Conservation (phyloP, 23 red algal genomes). For the Chondrus crispus region DNA sequence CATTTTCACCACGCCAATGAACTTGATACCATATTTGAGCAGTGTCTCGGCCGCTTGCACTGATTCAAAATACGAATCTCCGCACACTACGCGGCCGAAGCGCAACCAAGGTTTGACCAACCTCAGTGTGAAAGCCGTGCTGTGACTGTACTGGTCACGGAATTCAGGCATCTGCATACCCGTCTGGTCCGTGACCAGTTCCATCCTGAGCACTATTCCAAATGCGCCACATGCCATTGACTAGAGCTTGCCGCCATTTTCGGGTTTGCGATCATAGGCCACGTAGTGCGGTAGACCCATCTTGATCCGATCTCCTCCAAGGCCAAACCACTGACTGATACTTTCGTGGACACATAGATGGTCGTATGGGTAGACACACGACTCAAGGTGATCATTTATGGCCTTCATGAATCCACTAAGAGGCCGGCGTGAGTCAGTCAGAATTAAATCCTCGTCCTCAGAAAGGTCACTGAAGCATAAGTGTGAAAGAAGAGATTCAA, state of each 20-base stretch:
- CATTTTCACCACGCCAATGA: constrained; percentile 23
- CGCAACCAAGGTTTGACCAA: not conserved
- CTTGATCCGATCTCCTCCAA: not conserved
- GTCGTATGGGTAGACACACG: not conserved
- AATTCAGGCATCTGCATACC: not conserved
- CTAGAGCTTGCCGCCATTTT: not conserved
- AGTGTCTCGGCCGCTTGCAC: not conserved
- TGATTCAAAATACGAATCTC: constrained; percentile 12
- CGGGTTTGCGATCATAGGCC: not conserved
- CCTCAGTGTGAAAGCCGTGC: not conserved
- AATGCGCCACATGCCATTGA: not conserved
- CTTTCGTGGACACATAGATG: not conserved
- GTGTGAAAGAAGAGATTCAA: not conserved
- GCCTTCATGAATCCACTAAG: not conserved
- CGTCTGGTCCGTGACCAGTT: not conserved
- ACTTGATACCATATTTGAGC: not conserved
- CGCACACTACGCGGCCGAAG: not conserved
- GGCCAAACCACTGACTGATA: not conserved
- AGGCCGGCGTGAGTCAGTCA: not conserved
- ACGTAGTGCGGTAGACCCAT: not conserved
- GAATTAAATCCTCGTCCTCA: not conserved
- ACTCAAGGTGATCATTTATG: not conserved
- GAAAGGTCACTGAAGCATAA: not conserved
- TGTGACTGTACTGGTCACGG: not conserved
- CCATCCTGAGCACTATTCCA: not conserved